Evolutionary conservation across 768 basidiomycete genomes (phyloP), one percentile per base, ranked within the genome.

Genomic region (Pleurotus citrinopileatus): DNA sequence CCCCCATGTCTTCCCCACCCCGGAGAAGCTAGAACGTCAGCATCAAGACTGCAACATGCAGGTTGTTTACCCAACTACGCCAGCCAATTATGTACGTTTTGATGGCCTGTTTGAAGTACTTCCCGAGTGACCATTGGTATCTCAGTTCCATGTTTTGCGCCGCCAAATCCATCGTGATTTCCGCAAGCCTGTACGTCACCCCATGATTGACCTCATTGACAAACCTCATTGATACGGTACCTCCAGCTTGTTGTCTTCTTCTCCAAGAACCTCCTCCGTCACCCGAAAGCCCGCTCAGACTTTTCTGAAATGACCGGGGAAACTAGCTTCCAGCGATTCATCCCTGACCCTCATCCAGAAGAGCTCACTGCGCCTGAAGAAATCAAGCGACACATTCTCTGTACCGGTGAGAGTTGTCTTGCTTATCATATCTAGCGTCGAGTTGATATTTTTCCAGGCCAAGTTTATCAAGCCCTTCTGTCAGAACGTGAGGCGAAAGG

Each of bases 11-110:
- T 98, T 84, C 84, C 96, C 96, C 1, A 84, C 85, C 0, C 81
- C 81, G 1, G 84, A 95, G 70, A 97, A 96, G 77, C 72, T 95
- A 56, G 92, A 94, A 65, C 76, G 97, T 43, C 94, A 97, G 63
- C 94, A 98, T 66, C 97, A 99, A 74, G 97, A 99, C 68, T 97
- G 95, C 73, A 99, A 98, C 68, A 93, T 98, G 92, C 97, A 98
- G 73, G 89, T 99, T 60, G 93, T 96, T 25, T 98, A 98, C 73
- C 91, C 94, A 3, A 94, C 94, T 22, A 96, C 96, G 0, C 95
- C 97, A 6, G 90, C 94, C 47, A 98, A 96, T 78, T 96, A 96
- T 70, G 87, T 89, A 65, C 59, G 80, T 66, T 32, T 1, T 53
- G 15, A 34, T n/a, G 27, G 15, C 2, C n/a, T 13, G 19, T 52